Percentiles rank a stretch among this genome's conserved stretches.
These are phyloP conservation scores for Xylaria palmicola DNA, from an alignment of 495 filamentous ascomycete genomes.

Conservation along the genomic window DNA sequence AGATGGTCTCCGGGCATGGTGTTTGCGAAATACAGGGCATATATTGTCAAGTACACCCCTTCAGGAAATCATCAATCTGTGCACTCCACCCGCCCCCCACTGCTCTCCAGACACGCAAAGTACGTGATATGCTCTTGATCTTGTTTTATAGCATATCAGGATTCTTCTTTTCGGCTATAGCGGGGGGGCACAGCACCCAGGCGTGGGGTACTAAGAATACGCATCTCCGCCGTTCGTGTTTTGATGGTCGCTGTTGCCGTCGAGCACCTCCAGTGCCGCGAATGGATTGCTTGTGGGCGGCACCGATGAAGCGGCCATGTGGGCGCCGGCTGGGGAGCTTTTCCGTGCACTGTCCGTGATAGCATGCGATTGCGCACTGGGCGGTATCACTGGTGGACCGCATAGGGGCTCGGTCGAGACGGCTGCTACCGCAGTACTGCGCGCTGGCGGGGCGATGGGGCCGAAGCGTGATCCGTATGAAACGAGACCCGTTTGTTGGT, in stretches of 20 bases:
- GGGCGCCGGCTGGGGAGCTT: background rate
- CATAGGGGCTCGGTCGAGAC: background rate
- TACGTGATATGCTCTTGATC: background rate
- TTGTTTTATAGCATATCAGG: background rate
- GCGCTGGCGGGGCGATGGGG: slow-evolving; percentile 8
- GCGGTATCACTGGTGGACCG: background rate
- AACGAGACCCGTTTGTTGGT: background rate
- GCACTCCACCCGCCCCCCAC: too few species aligned
- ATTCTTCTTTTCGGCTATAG: background rate
- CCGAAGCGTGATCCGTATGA: slow-evolving; percentile 5
- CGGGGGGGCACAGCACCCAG: background rate
- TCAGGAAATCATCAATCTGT: background rate
- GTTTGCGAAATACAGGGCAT: background rate
- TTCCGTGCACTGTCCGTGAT: background rate
- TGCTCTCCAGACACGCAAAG: background rate
- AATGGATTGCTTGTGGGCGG: background rate
- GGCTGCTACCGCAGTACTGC: background rate
- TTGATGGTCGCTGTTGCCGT: background rate
- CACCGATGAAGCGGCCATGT: background rate
- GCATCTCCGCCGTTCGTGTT: background rate
- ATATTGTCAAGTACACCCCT: background rate
- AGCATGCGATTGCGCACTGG: background rate
- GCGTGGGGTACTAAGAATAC: background rate
- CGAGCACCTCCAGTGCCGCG: background rate
- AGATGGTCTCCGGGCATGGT: background rate